Evolutionary conservation across 148 eudicot species (phyloP), one percentile per base, ranked within the genome.

Genomic region (Gaultheria prostrata): DNA sequence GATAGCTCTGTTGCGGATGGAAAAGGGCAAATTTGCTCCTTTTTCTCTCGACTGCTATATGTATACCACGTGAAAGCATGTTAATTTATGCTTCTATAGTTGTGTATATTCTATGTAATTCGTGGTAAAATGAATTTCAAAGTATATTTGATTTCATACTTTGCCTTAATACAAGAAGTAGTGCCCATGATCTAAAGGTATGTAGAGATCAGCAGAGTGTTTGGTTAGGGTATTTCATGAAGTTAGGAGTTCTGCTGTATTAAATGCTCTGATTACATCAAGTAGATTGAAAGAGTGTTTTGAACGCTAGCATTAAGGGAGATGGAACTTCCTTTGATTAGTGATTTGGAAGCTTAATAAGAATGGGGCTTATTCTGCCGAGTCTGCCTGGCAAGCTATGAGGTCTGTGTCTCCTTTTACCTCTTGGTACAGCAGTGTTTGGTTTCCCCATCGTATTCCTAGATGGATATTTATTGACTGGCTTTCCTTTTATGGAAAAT

Each of bases 201-300:
- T 76, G 54, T 8, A 12, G 51, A 46, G 28, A 45, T 46, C 53
- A 43, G 78, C 78, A n/a, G 17, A 75, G 45, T 75, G 53, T 75
- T 53, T 46, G 78, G 54, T 46, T 75, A 11, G 1, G 28, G 4
- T 48, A 20, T 49, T 76, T 26, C 28, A 49, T 26, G 32, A 76
- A 76, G 57, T 24, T 76, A n/a, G 78, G 79, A 76, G 35, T 26
- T 75, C 54, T 24, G 39, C 26, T 53, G 33, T 76, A 59, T 76
- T 50, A 26, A 48, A 76, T 76, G 39, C 7, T 50, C 35, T 14
- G 28, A 49, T 50, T 75, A 26, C 28, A n/a, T 39, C 59, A 4
- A 17, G 57, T 26, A 49, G 59, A 76, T 26, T 76, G 79, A 51
- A 28, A 14, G 30, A 5, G 18, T 75, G 8, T 46, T 18, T 46